A percentile compares a stretch with the other conserved stretches of the same genome.
These are phyloP conservation scores for Microstegium vimineum DNA, from an alignment of 176 grass and related monocot species.

Conservation along the genomic window DNA sequence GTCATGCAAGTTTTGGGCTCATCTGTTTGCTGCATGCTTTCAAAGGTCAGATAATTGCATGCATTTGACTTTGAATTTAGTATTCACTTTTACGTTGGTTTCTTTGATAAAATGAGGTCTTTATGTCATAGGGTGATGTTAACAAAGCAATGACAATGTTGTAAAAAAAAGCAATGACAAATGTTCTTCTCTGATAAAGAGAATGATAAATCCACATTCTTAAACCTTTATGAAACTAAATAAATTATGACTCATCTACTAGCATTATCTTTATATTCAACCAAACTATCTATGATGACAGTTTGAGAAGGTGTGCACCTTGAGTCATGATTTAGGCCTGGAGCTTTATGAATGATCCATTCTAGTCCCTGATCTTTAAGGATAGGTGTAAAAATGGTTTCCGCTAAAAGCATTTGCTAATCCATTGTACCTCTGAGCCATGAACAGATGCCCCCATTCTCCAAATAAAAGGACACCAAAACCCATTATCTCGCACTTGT, in stretches of 20 bases:
- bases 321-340: neutral
- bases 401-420: neutral
- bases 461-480: too few relatives aligned
- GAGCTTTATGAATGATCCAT: neutral
- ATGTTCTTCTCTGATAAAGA: neutral
- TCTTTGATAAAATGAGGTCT: neutral
- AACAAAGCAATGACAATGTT: too few relatives aligned
- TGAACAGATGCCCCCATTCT: neutral
- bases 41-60: conserved; percentile 59
- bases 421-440: neutral
- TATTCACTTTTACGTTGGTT: neutral
- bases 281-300: neutral
- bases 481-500: neutral
- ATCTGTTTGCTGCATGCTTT: conserved; percentile 61
- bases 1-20: conserved; percentile 88
- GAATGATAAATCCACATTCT: neutral
- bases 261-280: neutral
- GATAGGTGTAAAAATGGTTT: neutral
- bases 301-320: neutral
- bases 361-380: neutral
- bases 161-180: conserved; percentile 13
- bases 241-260: neutral
- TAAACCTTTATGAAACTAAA: neutral
- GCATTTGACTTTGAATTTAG: neutral
- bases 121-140: neutral